Conservation (phyloP, 108 stramenopile species). For the Nannochloropsis gaditana region DNA sequence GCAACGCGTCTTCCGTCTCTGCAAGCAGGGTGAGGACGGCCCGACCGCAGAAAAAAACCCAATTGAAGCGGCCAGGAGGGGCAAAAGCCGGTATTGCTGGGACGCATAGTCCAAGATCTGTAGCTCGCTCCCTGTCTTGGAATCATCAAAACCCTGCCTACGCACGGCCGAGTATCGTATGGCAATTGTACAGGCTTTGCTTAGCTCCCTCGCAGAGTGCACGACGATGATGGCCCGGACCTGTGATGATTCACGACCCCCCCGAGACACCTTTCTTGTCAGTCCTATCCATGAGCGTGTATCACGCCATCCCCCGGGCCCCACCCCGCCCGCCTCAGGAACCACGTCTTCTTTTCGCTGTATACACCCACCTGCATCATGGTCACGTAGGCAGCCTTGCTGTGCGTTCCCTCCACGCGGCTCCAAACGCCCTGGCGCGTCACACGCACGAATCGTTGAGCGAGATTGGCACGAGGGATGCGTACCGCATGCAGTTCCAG, state of each 20-base stretch:
- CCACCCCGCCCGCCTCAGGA: no score
- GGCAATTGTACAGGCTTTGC: constrained; percentile 71
- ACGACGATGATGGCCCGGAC: background rate
- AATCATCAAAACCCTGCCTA: constrained; percentile 69
- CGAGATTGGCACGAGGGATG: constrained; percentile 87
- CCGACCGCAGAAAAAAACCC: constrained; percentile 75
- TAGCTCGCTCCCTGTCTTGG: constrained; percentile 50
- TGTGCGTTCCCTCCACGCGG: background rate
- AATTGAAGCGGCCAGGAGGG: constrained; percentile 73
- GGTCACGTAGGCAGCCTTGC: constrained; percentile 63
- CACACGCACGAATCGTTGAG: constrained; percentile 32
- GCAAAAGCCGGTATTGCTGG: constrained; percentile 81
- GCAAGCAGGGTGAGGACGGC: constrained; percentile 59
- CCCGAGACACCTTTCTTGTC: no score
- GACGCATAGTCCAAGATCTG: constrained; percentile 81
- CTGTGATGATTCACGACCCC: background rate
- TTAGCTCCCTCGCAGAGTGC: constrained; percentile 49
- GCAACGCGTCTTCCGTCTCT: constrained; percentile 58
- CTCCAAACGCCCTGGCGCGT: background rate
- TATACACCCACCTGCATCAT: constrained; percentile 88
- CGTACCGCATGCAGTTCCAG: constrained; percentile 68
- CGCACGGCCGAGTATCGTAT: constrained; percentile 81
- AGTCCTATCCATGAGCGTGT: no score
- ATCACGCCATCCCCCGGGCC: no score
- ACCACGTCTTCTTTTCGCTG: constrained; percentile 55